Evolutionary conservation across 805 yeast genomes (phyloP).

Genomic region (Phaffomyces thermotolerans): DNA sequence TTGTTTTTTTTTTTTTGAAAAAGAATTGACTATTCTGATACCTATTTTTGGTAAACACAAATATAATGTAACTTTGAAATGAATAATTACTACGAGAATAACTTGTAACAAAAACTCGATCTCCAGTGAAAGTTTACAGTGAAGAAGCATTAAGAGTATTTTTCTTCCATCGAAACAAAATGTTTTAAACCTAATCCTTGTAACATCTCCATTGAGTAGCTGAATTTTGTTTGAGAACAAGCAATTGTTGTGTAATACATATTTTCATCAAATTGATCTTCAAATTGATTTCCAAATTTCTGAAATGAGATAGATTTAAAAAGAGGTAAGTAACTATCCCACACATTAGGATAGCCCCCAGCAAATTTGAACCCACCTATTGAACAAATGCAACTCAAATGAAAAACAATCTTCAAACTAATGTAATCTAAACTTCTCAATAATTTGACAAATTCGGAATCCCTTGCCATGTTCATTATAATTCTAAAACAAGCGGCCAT

Average conservation of each 20-base stretch:
- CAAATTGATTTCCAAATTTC: slow-evolving; percentile 11
- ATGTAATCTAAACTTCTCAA: slow-evolving; percentile 13
- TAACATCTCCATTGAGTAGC: background rate
- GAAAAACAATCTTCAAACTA: slow-evolving; percentile 18
- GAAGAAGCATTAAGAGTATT: too few species aligned
- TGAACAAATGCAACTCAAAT: slow-evolving; percentile 16
- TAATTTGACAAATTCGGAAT: slow-evolving; percentile 7
- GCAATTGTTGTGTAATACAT: slow-evolving; percentile 5
- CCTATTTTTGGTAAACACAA: too few species aligned
- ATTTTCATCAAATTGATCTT: slow-evolving; percentile 13
- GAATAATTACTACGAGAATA: too few species aligned
- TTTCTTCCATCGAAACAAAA: too few species aligned
- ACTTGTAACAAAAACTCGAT: too few species aligned
- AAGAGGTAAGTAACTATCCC: slow-evolving; percentile 16
- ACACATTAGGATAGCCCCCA: slow-evolving; percentile 8
- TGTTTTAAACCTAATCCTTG: background rate
- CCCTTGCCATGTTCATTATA: slow-evolving; percentile 6
- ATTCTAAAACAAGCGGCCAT: slow-evolving; percentile 16
- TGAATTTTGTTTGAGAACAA: background rate
- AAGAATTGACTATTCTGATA: too few species aligned
- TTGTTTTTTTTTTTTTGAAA: too few species aligned
- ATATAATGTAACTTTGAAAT: too few species aligned
- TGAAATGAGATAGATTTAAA: slow-evolving; percentile 5
- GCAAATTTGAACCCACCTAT: slow-evolving; percentile 18
- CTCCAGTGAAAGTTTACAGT: too few species aligned